These are phyloP conservation scores for Mallotus nudiflorus DNA, from an alignment of 345 rosid species.

Conservation along the genomic window DNA sequence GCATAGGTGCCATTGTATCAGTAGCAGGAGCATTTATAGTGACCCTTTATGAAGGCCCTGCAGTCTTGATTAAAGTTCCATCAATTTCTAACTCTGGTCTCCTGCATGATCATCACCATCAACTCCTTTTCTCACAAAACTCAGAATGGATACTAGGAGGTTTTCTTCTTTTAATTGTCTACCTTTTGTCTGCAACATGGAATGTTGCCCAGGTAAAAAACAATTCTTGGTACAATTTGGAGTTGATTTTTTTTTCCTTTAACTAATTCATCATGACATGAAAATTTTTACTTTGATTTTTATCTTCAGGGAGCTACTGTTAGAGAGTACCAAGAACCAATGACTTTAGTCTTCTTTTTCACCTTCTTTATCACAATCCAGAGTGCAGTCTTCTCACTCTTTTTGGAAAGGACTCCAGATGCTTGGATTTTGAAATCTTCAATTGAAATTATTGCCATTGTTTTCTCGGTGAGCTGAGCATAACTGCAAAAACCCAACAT, in stretches of 20 bases:
- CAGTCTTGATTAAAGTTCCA: slow-evolving; percentile 18
- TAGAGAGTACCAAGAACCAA: slow-evolving; percentile 29
- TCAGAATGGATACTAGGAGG: slow-evolving; percentile 50
- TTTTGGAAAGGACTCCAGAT: slow-evolving; percentile 19
- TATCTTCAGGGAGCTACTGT: slow-evolving; percentile 26
- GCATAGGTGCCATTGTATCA: slow-evolving; percentile 38
- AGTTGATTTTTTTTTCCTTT: not conserved
- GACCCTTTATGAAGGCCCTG: slow-evolving; percentile 42
- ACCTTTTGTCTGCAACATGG: slow-evolving; percentile 30
- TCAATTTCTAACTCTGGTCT: slow-evolving; percentile 4
- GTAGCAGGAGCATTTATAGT: slow-evolving; percentile 43
- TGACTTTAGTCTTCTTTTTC: slow-evolving; percentile 38
- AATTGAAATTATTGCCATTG: slow-evolving; percentile 35
- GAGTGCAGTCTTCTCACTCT: slow-evolving; percentile 17
- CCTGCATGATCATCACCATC: slow-evolving; percentile 14
- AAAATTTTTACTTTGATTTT: too few relatives aligned
- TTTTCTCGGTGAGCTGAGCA: slow-evolving; percentile 32
- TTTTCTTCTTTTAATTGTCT: slow-evolving; percentile 32
- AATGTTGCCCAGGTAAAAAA: slow-evolving; percentile 41
- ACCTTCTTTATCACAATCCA: slow-evolving; percentile 24
- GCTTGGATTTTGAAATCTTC: slow-evolving; percentile 37
- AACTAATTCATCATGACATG: too few relatives aligned
- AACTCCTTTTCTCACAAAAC: slow-evolving; percentile 19
- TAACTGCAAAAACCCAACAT: not conserved
- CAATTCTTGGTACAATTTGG: not conserved